phyloP scores from a whole-genome alignment of 2,329 filamentous ascomycete genomes.

The Penicillium janthinellum region DNA sequence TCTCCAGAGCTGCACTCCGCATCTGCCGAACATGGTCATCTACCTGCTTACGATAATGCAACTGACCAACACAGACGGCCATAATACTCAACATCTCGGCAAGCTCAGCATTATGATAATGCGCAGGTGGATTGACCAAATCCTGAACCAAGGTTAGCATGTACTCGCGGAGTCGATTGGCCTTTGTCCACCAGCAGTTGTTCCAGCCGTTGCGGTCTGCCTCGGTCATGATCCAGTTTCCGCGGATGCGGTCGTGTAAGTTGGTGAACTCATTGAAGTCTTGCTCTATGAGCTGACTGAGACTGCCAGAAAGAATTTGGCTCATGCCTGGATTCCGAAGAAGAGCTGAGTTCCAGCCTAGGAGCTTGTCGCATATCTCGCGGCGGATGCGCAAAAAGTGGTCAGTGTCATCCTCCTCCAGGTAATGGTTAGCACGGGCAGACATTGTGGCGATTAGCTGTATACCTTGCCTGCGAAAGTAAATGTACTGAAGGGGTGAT shows the following conservation, averaged over 20 bases:
- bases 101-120: not conserved
- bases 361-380: not conserved
- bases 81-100: not conserved
- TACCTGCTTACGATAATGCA: not conserved
- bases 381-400: not conserved
- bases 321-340: not conserved
- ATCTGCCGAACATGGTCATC: not conserved
- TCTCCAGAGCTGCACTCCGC: not conserved
- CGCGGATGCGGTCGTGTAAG: not conserved
- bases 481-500: not conserved
- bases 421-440: not conserved
- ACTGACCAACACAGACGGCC: not conserved
- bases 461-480: no score
- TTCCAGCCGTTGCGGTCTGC: not conserved
- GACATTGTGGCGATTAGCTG: not conserved
- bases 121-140: not conserved
- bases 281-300: not conserved
- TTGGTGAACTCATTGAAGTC: not conserved
- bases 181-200: not conserved
- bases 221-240: not conserved
- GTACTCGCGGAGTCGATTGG: not conserved
- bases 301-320: not conserved
- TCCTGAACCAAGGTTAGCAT: not conserved
- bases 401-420: not conserved
- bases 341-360: not conserved